A percentile compares a stretch with the other conserved stretches of the same genome.
phyloP scores from a whole-genome alignment of 2,329 filamentous ascomycete genomes.

The Fusarium albosuccineum region DNA sequence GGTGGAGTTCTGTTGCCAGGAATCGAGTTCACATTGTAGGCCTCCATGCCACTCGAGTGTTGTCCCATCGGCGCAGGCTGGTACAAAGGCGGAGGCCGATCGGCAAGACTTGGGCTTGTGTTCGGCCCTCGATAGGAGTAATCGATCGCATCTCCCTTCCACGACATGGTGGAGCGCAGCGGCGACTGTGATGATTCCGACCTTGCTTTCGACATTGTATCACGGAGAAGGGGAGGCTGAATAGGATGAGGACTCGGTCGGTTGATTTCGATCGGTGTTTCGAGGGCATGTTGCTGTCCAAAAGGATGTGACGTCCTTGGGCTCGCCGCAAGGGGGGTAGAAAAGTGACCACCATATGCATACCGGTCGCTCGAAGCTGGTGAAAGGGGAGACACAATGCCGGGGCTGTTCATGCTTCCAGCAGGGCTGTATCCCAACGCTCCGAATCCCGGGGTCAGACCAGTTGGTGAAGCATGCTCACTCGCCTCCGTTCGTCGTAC shows the following conservation, averaged over 20 bases:
- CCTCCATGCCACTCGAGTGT: conserved; percentile 8
- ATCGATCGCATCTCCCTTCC: conserved; percentile 72
- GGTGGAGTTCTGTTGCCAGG: conserved; percentile 19
- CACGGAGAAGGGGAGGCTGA: conserved; percentile 70
- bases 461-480: conserved; percentile 76
- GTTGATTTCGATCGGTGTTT: conserved; percentile 60
- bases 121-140: conserved; percentile 65
- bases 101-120: conserved; percentile 60
- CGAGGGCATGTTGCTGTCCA: conserved; percentile 62
- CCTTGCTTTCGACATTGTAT: conserved; percentile 68
- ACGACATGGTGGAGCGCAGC: conserved; percentile 71
- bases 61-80: conserved; percentile 61
- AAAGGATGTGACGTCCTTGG: conserved; percentile 66
- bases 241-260: conserved; percentile 63
- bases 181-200: conserved; percentile 71
- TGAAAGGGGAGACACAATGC: conserved; percentile 70
- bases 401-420: conserved; percentile 63
- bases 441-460: conserved; percentile 76
- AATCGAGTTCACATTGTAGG: conserved; percentile 21
- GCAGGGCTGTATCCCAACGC: conserved; percentile 73
- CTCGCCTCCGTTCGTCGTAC: conserved; percentile 73
- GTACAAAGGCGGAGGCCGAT: conserved; percentile 64
- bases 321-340: conserved; percentile 61
- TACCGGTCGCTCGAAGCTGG: conserved; percentile 68
- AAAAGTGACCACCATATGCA: conserved; percentile 63